A percentile compares a stretch with the other conserved stretches of the same genome.
phyloP scores from a whole-genome alignment of 2,329 filamentous ascomycete species.

The Sporothrix globosa region DNA sequence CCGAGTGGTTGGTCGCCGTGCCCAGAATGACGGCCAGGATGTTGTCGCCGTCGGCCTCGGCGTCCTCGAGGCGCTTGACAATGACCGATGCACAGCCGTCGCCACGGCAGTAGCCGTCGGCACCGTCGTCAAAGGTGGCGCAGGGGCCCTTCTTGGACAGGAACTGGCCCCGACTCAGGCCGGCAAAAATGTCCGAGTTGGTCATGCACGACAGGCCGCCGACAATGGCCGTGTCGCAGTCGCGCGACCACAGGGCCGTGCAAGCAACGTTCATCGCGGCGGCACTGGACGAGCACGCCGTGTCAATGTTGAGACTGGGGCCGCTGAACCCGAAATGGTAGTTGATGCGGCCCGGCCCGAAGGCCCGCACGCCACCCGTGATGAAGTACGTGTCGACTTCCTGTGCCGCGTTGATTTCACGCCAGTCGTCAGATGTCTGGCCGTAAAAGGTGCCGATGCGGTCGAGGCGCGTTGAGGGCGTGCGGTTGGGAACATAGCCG shows the following conservation, averaged over 20 bases:
- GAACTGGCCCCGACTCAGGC: conserved; percentile 76
- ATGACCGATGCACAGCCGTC: conserved; percentile 73
- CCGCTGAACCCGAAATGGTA: conserved; percentile 79
- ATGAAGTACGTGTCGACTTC: conserved; percentile 65
- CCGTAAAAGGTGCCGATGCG: conserved; percentile 75
- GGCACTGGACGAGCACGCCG: conserved; percentile 76
- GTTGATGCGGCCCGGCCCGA: conserved; percentile 64
- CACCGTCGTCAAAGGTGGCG: conserved; percentile 78
- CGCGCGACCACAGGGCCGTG: conserved; percentile 71
- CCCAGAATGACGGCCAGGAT: conserved; percentile 76
- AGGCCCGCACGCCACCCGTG: conserved; percentile 50
- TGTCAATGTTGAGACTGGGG: conserved; percentile 72
- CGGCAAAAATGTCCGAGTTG: conserved; percentile 78
- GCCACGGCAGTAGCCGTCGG: conserved; percentile 81
- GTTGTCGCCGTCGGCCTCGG: conserved; percentile 74
- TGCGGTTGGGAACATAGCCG: conserved; percentile 74
- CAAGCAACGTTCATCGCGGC: conserved; percentile 74
- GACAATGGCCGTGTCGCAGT: conserved; percentile 79
- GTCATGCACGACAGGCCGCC: conserved; percentile 79
- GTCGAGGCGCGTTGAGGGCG: conserved; percentile 66
- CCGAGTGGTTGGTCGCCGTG: conserved; percentile 78
- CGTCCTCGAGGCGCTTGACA: conserved; percentile 79
- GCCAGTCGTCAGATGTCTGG: conserved; percentile 75
- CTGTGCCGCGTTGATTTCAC: conserved; percentile 73
- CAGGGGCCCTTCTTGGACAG: conserved; percentile 75